These are phyloP conservation scores for Volvariella surrecta DNA, from an alignment of 1,284 basidiomycete species.

Conservation along the genomic window DNA sequence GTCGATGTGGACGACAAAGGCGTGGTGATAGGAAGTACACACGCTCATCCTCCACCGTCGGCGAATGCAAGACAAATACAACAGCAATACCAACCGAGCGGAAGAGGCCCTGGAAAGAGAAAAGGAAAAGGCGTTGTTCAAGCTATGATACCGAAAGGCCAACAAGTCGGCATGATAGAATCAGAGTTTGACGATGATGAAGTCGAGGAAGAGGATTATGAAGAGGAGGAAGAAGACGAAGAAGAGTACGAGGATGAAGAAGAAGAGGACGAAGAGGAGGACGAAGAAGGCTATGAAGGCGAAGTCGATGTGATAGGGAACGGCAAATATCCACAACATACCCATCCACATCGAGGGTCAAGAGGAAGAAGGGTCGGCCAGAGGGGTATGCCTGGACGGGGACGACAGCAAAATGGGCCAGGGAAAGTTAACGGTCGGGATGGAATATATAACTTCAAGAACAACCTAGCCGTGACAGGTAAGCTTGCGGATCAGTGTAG, in stretches of 20 bases:
- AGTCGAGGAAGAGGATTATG: conserved; percentile 55
- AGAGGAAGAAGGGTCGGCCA: conserved; percentile 1
- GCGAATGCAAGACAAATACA: conserved; percentile 28
- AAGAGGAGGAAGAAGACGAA: conserved; percentile 51
- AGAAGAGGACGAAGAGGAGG: conserved; percentile 54
- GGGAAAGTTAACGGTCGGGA: conserved; percentile 10
- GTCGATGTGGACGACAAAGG: conserved; percentile 94
- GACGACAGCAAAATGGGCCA: conserved; percentile 10
- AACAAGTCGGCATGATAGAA: conserved; percentile 45
- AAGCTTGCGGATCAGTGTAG: conserved; percentile 20
- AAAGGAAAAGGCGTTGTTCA: conserved; percentile 4
- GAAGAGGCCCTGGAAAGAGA: no score
- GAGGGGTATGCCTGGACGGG: not conserved
- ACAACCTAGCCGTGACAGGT: conserved; percentile 79
- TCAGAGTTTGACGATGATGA: conserved; percentile 56
- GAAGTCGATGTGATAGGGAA: conserved; percentile 12
- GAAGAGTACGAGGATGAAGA: conserved; percentile 39
- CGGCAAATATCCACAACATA: conserved; percentile 22
- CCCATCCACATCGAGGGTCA: conserved; percentile 1
- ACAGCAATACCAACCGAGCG: conserved; percentile 13
- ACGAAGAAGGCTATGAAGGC: conserved; percentile 35
- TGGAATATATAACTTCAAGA: conserved; percentile 62
- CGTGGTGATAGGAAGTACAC: conserved; percentile 53
- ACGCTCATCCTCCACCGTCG: conserved; percentile 36
- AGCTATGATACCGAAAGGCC: conserved; percentile 1